phyloP scores from a whole-genome alignment of 371 early-diverging fungal species.

The Lichtheimia ornata region DNA sequence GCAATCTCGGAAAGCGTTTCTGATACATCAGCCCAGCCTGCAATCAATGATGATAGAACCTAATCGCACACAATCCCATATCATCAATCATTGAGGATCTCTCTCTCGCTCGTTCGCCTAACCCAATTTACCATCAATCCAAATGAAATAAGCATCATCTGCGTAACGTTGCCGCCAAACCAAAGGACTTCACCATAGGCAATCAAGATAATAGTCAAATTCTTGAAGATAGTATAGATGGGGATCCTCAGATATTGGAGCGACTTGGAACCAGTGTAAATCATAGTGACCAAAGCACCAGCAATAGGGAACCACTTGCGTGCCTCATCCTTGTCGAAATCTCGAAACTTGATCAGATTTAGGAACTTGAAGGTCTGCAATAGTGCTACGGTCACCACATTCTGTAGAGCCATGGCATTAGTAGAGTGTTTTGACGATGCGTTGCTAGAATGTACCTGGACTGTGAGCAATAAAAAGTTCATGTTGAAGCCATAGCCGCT shows the following conservation, averaged over 20 bases:
- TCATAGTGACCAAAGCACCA: conserved; percentile 89
- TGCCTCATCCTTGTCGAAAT: conserved; percentile 68
- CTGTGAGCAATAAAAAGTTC: conserved; percentile 87
- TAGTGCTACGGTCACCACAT: conserved; percentile 39
- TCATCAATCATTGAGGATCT: neutral
- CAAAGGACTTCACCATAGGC: conserved; percentile 93
- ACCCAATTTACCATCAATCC: conserved; percentile 73
- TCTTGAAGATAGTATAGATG: conserved; percentile 98
- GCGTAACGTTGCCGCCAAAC: conserved; percentile 80
- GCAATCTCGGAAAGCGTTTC: conserved; percentile 48
- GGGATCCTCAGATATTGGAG: conserved; percentile 93
- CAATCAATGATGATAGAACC: conserved; percentile 91
- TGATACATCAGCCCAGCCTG: conserved; percentile 78
- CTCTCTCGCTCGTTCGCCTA: neutral
- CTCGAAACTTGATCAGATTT: conserved; percentile 69
- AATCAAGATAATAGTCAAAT: conserved; percentile 96
- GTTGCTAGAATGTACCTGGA: conserved; percentile 65
- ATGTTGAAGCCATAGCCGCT: conserved; percentile 85
- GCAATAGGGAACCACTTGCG: conserved; percentile 91
- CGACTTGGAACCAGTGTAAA: conserved; percentile 96
- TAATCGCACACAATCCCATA: conserved; percentile 17
- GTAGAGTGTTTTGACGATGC: neutral
- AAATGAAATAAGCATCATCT: conserved; percentile 85
- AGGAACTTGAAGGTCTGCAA: conserved; percentile 59
- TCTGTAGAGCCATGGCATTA: conserved; percentile 22